These are phyloP conservation scores for Fusarium sp. DNA, from an alignment of 2,329 filamentous ascomycete species.

Conservation along the genomic window DNA sequence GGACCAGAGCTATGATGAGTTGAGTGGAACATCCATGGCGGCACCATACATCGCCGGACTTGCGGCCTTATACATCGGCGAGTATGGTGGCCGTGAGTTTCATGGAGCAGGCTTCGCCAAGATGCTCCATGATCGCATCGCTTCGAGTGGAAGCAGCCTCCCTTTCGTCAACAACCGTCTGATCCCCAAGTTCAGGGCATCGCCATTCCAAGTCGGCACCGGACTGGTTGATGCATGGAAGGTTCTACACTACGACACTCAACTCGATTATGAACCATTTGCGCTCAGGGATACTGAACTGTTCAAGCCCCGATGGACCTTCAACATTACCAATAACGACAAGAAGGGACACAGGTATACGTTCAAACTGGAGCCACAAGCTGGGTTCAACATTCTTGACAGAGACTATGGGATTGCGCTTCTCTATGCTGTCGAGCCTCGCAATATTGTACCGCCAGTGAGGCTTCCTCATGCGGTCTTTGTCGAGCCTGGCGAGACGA, in stretches of 20 bases:
- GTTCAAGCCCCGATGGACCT: constrained; percentile 51
- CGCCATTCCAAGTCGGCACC: constrained; percentile 57
- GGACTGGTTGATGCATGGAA: constrained; percentile 61
- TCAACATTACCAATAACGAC: constrained; percentile 59
- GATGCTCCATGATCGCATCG: constrained; percentile 49
- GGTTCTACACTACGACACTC: constrained; percentile 54
- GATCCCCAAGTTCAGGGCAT: constrained; percentile 43
- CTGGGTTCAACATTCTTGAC: constrained; percentile 52
- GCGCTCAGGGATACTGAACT: constrained; percentile 62
- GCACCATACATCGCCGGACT: constrained; percentile 65
- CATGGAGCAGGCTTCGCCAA: constrained; percentile 52
- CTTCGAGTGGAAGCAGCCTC: constrained; percentile 49
- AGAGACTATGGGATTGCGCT: constrained; percentile 45
- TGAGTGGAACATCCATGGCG: constrained; percentile 69
- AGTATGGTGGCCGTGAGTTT: constrained; percentile 54
- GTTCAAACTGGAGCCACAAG: constrained; percentile 54
- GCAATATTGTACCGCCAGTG: constrained; percentile 45
- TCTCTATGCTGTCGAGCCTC: constrained; percentile 44
- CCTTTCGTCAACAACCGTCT: constrained; percentile 44
- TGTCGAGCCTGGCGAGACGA: constrained; percentile 46
- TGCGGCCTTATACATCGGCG: constrained; percentile 59
- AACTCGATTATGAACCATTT: constrained; percentile 56
- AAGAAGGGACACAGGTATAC: constrained; percentile 54
- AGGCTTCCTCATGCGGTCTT: constrained; percentile 43
- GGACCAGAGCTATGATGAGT: constrained; percentile 56